Evolutionary conservation across 2,329 filamentous ascomycete species (phyloP).

Genomic region (Coniosporium tulheliwenetii): DNA sequence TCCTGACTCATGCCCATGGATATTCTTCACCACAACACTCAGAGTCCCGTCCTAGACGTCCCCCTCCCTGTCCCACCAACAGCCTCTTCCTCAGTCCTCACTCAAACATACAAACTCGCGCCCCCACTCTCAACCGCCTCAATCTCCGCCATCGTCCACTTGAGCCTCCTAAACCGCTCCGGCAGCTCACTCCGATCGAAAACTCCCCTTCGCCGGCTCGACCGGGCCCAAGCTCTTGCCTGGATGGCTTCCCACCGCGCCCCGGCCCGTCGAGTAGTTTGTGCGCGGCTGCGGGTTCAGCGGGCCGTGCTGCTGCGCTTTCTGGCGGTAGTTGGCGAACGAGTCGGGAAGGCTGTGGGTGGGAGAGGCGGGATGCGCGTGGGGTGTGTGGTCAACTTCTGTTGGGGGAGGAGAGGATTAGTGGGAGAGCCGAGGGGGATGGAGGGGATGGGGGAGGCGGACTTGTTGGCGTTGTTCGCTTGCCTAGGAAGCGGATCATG

Average conservation of each 20-base stretch:
- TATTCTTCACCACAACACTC: too few species aligned
- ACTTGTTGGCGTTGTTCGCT: constrained; percentile 29
- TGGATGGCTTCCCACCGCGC: constrained; percentile 40
- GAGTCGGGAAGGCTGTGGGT: constrained; percentile 47
- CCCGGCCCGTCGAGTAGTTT: constrained; percentile 9
- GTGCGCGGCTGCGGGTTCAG: constrained; percentile 24
- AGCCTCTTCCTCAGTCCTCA: not conserved
- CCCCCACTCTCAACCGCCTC: constrained; percentile 92
- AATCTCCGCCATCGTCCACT: constrained; percentile 70
- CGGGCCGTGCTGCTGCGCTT: constrained; percentile 64
- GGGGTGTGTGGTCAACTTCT: constrained; percentile 63
- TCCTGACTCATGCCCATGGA: too few species aligned
- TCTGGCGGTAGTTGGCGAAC: constrained; percentile 65
- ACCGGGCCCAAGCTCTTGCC: constrained; percentile 62
- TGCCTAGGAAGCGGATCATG: constrained; percentile 35
- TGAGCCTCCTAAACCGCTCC: constrained; percentile 59
- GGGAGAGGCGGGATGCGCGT: constrained; percentile 58
- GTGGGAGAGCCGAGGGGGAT: not conserved
- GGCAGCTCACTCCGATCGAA: constrained; percentile 88
- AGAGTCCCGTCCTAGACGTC: too few species aligned
- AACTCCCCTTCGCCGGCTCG: constrained; percentile 55
- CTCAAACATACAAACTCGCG: constrained; percentile 45
- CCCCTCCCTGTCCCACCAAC: too few species aligned
- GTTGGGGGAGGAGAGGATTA: constrained; percentile 3
- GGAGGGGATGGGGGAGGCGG: constrained; percentile 7